Percentiles rank a stretch among this genome's conserved stretches.
Evolutionary conservation across 2,329 filamentous ascomycete species (phyloP).

Genomic region (Clonostachys byssicola): DNA sequence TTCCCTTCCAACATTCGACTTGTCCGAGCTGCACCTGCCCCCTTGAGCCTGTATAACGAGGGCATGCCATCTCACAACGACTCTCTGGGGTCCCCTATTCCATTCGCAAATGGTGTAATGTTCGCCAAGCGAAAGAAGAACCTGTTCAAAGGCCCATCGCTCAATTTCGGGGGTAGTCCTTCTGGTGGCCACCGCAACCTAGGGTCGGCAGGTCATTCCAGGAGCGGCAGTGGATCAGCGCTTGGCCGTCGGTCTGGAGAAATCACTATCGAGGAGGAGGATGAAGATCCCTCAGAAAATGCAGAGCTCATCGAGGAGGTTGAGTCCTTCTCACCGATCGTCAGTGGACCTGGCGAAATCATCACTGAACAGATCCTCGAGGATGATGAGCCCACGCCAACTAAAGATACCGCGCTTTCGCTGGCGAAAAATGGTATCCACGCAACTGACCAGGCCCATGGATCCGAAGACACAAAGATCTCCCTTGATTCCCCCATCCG

Average conservation of each 20-base stretch:
- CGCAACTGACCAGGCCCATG: not conserved
- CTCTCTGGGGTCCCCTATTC: constrained; percentile 44
- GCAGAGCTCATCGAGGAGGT: constrained; percentile 51
- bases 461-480: not conserved
- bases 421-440: no score
- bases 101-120: constrained; percentile 59
- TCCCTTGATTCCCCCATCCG: not conserved
- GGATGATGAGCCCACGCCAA: constrained; percentile 23
- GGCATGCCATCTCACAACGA: constrained; percentile 39
- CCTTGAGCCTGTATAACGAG: constrained; percentile 53
- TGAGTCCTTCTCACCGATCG: constrained; percentile 52
- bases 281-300: constrained; percentile 43
- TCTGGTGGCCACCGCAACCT: constrained; percentile 22
- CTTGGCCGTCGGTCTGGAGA: constrained; percentile 68
- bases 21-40: constrained; percentile 56
- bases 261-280: constrained; percentile 67
- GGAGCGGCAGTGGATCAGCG: constrained; percentile 58
- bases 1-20: constrained; percentile 87
- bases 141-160: constrained; percentile 75
- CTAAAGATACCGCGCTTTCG: not conserved
- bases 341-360: constrained; percentile 34
- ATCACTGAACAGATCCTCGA: constrained; percentile 43
- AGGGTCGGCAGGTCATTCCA: constrained; percentile 38
- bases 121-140: constrained; percentile 81
- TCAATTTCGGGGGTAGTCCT: constrained; percentile 45